Evolutionary conservation across 768 basidiomycete species (phyloP).

Genomic region (Auriscalpium vulgare): DNA sequence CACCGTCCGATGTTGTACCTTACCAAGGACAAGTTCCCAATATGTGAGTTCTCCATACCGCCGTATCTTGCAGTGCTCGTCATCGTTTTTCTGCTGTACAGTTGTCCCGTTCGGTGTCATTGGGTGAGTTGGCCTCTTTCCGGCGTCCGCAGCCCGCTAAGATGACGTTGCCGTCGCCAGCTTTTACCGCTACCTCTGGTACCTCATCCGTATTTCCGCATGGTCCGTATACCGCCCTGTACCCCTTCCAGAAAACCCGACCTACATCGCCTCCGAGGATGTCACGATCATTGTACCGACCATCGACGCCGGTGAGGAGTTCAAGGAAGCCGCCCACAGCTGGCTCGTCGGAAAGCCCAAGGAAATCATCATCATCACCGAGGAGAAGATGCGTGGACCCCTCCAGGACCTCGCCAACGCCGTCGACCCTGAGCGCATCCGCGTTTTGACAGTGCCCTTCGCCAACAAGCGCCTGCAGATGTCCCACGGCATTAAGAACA

Average conservation of each 20-base stretch:
- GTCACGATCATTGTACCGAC: constrained; percentile 96
- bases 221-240: constrained; percentile 78
- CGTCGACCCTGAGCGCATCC: constrained; percentile 78
- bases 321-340: constrained; percentile 85
- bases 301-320: constrained; percentile 93
- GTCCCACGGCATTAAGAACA: constrained; percentile 87
- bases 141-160: not conserved
- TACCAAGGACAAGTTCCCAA: constrained; percentile 83
- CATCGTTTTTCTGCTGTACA: constrained; percentile 24
- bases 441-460: constrained; percentile 84
- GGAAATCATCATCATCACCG: constrained; percentile 68
- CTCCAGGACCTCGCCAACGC: constrained; percentile 83
- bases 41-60: constrained; percentile 53
- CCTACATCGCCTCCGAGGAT: constrained; percentile 84
- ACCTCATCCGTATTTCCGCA: constrained; percentile 77
- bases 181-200: constrained; percentile 94
- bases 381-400: constrained; percentile 86
- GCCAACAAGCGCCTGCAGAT: constrained; percentile 94
- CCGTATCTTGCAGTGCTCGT: constrained; percentile 1
- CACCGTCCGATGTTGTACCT: constrained; percentile 64
- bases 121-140: constrained; percentile 42
- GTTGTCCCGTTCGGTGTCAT: constrained; percentile 88
- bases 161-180: constrained; percentile 27
- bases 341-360: constrained; percentile 93
- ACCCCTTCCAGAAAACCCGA: constrained; percentile 83